Evolutionary conservation across 2,329 filamentous ascomycete species (phyloP).

Genomic region (Penicillium sp.): DNA sequence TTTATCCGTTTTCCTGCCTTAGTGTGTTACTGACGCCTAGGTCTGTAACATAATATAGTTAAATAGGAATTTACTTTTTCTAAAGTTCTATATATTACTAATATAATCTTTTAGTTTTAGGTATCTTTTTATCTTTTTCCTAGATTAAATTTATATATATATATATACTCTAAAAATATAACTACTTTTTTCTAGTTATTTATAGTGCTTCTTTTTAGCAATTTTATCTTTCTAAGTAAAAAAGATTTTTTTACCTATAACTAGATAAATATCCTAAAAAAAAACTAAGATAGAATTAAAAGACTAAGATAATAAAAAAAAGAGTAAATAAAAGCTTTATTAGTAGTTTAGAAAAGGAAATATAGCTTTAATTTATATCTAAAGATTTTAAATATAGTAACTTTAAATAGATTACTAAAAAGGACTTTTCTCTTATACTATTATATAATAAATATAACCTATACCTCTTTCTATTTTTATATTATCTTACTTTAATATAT

Average conservation of each 20-base stretch:
- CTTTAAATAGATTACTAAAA: neutral
- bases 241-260: slow-evolving; percentile 12
- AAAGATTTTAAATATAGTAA: neutral
- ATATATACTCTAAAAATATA: slow-evolving; percentile 17
- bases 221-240: slow-evolving; percentile 16
- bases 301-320: neutral
- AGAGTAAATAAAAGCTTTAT: neutral
- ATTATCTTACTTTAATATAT: slow-evolving; percentile 4
- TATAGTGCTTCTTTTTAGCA: slow-evolving; percentile 6
- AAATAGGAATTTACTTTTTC: slow-evolving; percentile 8
- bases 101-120: slow-evolving; percentile 18
- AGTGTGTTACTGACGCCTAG: too few relatives aligned
- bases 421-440: neutral
- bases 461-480: slow-evolving; percentile 4
- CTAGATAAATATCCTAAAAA: neutral
- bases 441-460: neutral
- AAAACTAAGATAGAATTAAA: slow-evolving; percentile 1
- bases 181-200: slow-evolving; percentile 8
- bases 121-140: slow-evolving; percentile 16
- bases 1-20: too few relatives aligned
- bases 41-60: too few relatives aligned
- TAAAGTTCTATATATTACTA: neutral
- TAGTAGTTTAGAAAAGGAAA: neutral
- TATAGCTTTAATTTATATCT: slow-evolving; percentile 10
- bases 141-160: slow-evolving; percentile 6